These are phyloP conservation scores for Lecanoromycetidae sp. DNA, from an alignment of 2,329 filamentous ascomycete genomes.

Conservation along the genomic window DNA sequence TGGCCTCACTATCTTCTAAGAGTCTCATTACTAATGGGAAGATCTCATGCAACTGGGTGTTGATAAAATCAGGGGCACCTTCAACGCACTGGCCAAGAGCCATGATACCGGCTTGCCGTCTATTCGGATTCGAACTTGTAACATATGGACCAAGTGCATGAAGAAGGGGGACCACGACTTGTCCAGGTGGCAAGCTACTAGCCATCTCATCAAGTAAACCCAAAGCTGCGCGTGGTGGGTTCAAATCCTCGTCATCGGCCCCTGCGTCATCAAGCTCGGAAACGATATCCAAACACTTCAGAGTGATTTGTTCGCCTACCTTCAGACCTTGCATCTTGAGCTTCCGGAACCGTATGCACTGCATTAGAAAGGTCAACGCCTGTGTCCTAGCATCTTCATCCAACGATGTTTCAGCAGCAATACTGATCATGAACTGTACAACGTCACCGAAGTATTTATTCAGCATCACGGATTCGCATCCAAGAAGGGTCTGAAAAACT, in stretches of 20 bases:
- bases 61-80: conserved; percentile 93
- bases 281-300: conserved; percentile 77
- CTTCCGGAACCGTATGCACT: conserved; percentile 81
- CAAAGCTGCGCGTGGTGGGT: conserved; percentile 72
- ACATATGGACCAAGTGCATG: conserved; percentile 77
- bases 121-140: conserved; percentile 58
- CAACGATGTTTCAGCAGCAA: conserved; percentile 62
- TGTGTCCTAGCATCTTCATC: conserved; percentile 81
- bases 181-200: conserved; percentile 76
- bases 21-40: conserved; percentile 75
- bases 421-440: conserved; percentile 83
- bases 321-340: conserved; percentile 89
- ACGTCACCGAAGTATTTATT: conserved; percentile 80
- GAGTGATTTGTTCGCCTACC: conserved; percentile 75
- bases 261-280: conserved; percentile 63
- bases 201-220: conserved; percentile 81
- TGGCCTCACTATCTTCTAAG: conserved; percentile 67
- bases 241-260: conserved; percentile 71
- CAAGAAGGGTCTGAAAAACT: conserved; percentile 89
- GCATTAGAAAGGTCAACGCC: conserved; percentile 85
- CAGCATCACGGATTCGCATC: conserved; percentile 74
- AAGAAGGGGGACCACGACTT: conserved; percentile 85
- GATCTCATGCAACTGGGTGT: conserved; percentile 76
- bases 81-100: conserved; percentile 90
- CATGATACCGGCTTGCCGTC: conserved; percentile 80